Evolutionary conservation across 768 basidiomycete genomes (phyloP).

Genomic region (Boletus rubescentipes): DNA sequence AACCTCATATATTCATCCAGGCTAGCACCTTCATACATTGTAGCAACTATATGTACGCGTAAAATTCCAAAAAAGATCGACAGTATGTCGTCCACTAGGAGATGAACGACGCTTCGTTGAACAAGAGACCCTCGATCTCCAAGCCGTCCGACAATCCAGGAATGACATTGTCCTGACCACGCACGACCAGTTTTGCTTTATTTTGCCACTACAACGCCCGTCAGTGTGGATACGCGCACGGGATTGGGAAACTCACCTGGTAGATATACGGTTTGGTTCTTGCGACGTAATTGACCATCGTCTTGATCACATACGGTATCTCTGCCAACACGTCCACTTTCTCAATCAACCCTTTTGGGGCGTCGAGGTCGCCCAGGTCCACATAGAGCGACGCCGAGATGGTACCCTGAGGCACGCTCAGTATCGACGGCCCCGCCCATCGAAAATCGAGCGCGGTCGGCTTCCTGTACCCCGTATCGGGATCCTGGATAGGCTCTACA

Average conservation of each 20-base stretch:
- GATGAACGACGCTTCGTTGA: constrained; percentile 90
- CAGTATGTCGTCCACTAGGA: constrained; percentile 38
- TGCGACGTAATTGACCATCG: constrained; percentile 90
- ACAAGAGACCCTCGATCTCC: constrained; percentile 67
- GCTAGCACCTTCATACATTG: not conserved
- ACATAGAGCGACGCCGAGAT: constrained; percentile 56
- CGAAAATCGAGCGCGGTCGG: constrained; percentile 69
- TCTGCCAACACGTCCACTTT: constrained; percentile 96
- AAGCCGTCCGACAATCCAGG: constrained; percentile 39
- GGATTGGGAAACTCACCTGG: constrained; percentile 55
- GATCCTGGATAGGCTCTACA: constrained; percentile 57
- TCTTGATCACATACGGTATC: constrained; percentile 89
- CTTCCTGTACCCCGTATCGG: constrained; percentile 77
- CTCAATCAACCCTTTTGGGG: constrained; percentile 78
- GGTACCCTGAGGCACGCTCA: constrained; percentile 48
- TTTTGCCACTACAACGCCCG: constrained; percentile 51
- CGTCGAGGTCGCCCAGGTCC: constrained; percentile 55
- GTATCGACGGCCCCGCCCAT: constrained; percentile 74
- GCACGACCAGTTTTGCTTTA: constrained; percentile 49
- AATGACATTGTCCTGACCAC: constrained; percentile 40
- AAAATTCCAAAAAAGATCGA: not conserved
- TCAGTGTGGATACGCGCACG: not conserved
- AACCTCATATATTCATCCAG: not conserved
- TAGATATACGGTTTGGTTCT: constrained; percentile 94
- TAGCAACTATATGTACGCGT: constrained; percentile 11